phyloP scores from a whole-genome alignment of 257 asterid species.

The Datura wrightii region DNA sequence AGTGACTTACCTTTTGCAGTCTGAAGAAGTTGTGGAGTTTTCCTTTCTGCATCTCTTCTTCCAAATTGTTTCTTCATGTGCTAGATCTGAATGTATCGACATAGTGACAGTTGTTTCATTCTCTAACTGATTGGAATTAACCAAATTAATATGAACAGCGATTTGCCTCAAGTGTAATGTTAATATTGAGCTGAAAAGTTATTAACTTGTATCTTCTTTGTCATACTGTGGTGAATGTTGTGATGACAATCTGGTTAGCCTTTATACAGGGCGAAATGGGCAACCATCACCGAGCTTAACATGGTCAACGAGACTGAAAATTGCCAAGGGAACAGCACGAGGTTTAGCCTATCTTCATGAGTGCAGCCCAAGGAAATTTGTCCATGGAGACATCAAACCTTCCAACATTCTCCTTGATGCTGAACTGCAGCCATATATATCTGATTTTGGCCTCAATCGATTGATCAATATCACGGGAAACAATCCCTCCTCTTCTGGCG shows the following conservation, averaged over 20 bases:
- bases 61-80: not conserved
- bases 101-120: conserved; percentile 17
- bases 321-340: conserved; percentile 75
- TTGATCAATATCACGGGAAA: conserved; percentile 87
- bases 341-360: conserved; percentile 95
- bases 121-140: not conserved
- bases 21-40: not conserved
- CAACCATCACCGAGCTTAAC: conserved; percentile 65
- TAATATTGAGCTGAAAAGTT: not conserved
- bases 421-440: conserved; percentile 68
- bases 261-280: conserved; percentile 64
- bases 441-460: conserved; percentile 92
- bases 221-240: not conserved
- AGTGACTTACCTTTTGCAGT: not conserved
- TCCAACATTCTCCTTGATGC: conserved; percentile 89
- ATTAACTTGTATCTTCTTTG: not conserved
- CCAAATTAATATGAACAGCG: not conserved
- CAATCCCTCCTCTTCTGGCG: conserved; percentile 86
- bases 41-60: not conserved
- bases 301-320: conserved; percentile 74
- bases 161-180: conserved; percentile 11
- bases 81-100: not conserved
- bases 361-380: conserved; percentile 90
- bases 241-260: not conserved
- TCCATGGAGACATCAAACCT: conserved; percentile 85